Evolutionary conservation across 257 asterid genomes (phyloP).

Genomic region (Fraxinus cuspidata): DNA sequence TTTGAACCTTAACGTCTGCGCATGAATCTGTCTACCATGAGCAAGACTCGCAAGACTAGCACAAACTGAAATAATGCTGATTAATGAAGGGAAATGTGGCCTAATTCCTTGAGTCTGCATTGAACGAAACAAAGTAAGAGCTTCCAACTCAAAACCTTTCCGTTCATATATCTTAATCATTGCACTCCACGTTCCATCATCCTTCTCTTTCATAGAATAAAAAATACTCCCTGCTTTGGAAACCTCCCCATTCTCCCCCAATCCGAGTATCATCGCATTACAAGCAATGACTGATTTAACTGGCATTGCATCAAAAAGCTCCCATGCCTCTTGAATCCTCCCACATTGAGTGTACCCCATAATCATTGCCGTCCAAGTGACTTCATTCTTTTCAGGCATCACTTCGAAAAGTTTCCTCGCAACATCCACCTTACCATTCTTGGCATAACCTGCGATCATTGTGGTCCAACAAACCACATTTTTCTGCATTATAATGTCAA

Average conservation of each 20-base stretch:
- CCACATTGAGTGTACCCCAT: conserved; percentile 60
- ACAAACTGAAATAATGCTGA: conserved; percentile 67
- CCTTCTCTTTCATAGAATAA: conserved; percentile 58
- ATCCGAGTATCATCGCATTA: conserved; percentile 58
- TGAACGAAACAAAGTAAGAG: conserved; percentile 49
- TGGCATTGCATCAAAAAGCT: conserved; percentile 64
- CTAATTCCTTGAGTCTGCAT: conserved; percentile 58
- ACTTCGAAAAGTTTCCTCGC: conserved; percentile 82
- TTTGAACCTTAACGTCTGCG: conserved; percentile 43
- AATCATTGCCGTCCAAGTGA: conserved; percentile 81
- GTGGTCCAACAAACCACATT: conserved; percentile 79
- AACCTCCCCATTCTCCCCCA: conserved; percentile 58
- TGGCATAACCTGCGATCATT: conserved; percentile 69
- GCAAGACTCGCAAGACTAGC: conserved; percentile 64
- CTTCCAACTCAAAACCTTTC: conserved; percentile 62
- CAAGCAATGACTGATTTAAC: conserved; percentile 50
- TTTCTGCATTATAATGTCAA: conserved; percentile 50
- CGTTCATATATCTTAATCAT: conserved; percentile 69
- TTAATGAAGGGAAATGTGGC: conserved; percentile 58
- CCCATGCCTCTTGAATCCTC: conserved; percentile 60
- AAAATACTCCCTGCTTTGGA: conserved; percentile 52
- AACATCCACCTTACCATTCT: conserved; percentile 62
- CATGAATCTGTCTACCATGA: conserved; percentile 71
- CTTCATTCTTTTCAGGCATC: conserved; percentile 77
- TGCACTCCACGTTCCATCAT: conserved; percentile 68